Base-by-base conservation (phyloP, 176 grass and related monocot species). In the Ananas comosus region DNA sequence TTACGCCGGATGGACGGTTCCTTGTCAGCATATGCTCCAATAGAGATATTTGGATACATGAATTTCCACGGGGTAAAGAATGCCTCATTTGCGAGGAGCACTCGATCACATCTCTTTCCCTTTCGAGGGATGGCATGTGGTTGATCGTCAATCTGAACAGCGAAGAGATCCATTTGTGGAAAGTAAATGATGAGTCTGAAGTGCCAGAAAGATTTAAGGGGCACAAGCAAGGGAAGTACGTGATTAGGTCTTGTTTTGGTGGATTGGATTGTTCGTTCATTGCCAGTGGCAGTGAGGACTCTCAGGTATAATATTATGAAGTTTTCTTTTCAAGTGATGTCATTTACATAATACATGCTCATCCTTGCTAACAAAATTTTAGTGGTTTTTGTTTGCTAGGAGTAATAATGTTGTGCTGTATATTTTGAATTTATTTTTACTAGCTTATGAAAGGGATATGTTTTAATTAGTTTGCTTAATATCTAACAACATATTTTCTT, bases 221-320 rank as follows among this genome's bases (percentile, higher is more conserved):
- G 10, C 89, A 99, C 79, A 93, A 80, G 66, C 89, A 99, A 77
- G 79, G 66, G 29, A 75, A 86, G 48, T 99, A 82, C 78, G 89
- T 93, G 69, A 99, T 99, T 74, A 87, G 94, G 53, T 90, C 94
- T 70, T 99, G 94, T 84, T 90, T 99, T 80, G 94, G 94, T 52
- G 94, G 94, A 71, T 91, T 84, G 33, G 66, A 81, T 53, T 92
- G 79, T 77, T 61, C 69, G 22, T 99, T 93, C 69, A 76, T 93
- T 76, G 94, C 94, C 68, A 93, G 89, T 72, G 89, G 94, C 68
- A 99, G 94, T 69, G 87, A 99, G 78, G 94, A 99, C 77, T 99
- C 94, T 13, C 87, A 93, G 94, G 94, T 99, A 87, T 74, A 69
- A 16, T 58, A 47, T 71, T 51, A n/a, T 56, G 3, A n/a, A 12